A percentile compares a stretch with the other conserved stretches of the same genome.
phyloP scores from a whole-genome alignment of 495 filamentous ascomycete species.

The Penicillium robsamsonii region DNA sequence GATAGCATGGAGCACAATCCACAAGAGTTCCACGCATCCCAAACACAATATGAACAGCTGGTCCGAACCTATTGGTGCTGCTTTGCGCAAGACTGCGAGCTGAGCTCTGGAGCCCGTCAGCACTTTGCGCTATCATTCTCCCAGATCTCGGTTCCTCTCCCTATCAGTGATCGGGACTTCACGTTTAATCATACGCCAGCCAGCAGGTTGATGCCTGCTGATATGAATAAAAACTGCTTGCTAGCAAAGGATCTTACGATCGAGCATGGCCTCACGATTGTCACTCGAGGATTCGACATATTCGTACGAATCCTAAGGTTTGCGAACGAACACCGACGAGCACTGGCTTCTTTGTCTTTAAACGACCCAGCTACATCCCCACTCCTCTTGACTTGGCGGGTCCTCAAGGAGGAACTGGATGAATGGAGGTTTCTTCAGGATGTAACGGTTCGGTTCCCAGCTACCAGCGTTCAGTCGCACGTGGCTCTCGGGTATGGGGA shows the following conservation, averaged over 20 bases:
- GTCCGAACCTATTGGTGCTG: constrained; percentile 48
- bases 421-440: constrained; percentile 46
- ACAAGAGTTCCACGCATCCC: constrained; percentile 39
- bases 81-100: constrained; percentile 46
- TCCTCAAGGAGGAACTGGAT: constrained; percentile 39
- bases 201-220: constrained; percentile 36
- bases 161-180: constrained; percentile 44
- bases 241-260: constrained; percentile 31
- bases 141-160: constrained; percentile 43
- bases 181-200: constrained; percentile 33
- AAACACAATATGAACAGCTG: constrained; percentile 45
- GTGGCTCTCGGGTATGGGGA: constrained; percentile 45
- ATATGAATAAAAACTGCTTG: constrained; percentile 29
- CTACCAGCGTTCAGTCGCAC: constrained; percentile 41
- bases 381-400: constrained; percentile 31
- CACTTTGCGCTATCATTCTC: constrained; percentile 46
- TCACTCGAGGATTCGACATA: constrained; percentile 45
- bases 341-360: constrained; percentile 22
- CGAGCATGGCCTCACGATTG: constrained; percentile 40
- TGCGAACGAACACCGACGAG: constrained; percentile 43
- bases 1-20: constrained; percentile 45
- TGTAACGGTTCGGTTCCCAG: constrained; percentile 38
- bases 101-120: constrained; percentile 45
- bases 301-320: constrained; percentile 46
- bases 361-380: constrained; percentile 16